Conservation (phyloP, 305 asterid species). For the Rubia occidens region DNA sequence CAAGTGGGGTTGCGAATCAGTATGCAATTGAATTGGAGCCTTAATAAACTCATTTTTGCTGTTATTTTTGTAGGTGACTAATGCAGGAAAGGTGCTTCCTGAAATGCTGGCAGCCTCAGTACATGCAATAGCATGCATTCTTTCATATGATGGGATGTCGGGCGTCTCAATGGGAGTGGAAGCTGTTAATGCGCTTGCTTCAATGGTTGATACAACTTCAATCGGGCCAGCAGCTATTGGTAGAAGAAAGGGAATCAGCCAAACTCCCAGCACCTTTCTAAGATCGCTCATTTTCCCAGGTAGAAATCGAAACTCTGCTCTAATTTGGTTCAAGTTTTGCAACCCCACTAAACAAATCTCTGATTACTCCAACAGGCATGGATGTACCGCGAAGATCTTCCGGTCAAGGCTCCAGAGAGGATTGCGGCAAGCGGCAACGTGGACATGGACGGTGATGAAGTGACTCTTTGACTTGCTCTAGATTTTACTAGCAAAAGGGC, state of each 20-base stretch:
- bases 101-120: constrained; percentile 54
- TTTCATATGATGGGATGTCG: constrained; percentile 62
- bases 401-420: constrained; percentile 14
- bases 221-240: constrained; percentile 25
- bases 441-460: constrained; percentile 16
- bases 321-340: constrained; percentile 10
- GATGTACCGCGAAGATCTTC: constrained; percentile 13
- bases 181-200: constrained; percentile 34
- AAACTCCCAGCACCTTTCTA: constrained; percentile 24
- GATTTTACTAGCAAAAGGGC: not conserved
- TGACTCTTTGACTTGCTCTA: too few relatives aligned
- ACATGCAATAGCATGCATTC: constrained; percentile 42
- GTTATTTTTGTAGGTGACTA: constrained; percentile 39
- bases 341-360: constrained; percentile 16
- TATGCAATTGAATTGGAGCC: not conserved
- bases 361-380: constrained; percentile 10
- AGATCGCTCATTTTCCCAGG: constrained; percentile 22
- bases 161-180: constrained; percentile 40
- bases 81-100: constrained; percentile 58
- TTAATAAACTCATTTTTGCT: not conserved
- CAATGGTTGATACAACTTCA: constrained; percentile 40
- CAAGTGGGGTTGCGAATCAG: not conserved
- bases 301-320: constrained; percentile 14
- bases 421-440: constrained; percentile 20
- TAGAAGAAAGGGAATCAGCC: constrained; percentile 16